Evolutionary conservation across 1,284 basidiomycete genomes (phyloP), one percentile per base, ranked within the genome.

Genomic region (Microbotryum intermedium): DNA sequence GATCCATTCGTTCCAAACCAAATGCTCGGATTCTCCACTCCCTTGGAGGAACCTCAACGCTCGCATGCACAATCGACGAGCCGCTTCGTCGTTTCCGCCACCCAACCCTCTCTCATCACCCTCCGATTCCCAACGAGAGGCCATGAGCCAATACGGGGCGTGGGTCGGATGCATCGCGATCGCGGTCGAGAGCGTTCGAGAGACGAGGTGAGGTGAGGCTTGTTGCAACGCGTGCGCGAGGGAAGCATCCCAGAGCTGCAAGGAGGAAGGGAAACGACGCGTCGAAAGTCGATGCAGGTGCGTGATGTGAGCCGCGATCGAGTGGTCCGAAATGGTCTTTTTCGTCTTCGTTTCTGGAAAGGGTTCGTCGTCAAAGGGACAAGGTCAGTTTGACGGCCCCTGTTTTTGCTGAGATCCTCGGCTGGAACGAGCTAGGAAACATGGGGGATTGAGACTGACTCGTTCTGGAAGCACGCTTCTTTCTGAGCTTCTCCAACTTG

Each of bases 401-500:
- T 3, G 2, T 39, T 39, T 39, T 18, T 39, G 34, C 34, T 39
- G 16, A 39, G 34, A 16, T 18, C 9, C 6, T 4, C 13, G 4
- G 25, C 11, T 25, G 30, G 21, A 4, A 25, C n/a, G 43, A 48
- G 57, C 42, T 42, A 30, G 5, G 13, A 16, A 16, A 1, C 34
- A 13, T 39, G 13, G 11, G 13, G 11, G n/a, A 29, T 2, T 1
- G 20, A 1, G n/a, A 80, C 85, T 60, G 71, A 91, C 90, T 83
- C 56, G 89, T 25, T 72, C 57, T 87, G 79, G 70, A 84, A 81
- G 49, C 80, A 51, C 91, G 79, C 69, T 90, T 88, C 70, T 82
- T 79, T 43, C 90, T 78, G 61, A 95, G 77, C 43, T 84, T 81
- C 74, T 95, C 92, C 29, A 95, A 80, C 34, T 82, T 83, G 81